phyloP scores from a whole-genome alignment of 73 alveolate genomes.

The Paramecium caudatum region DNA sequence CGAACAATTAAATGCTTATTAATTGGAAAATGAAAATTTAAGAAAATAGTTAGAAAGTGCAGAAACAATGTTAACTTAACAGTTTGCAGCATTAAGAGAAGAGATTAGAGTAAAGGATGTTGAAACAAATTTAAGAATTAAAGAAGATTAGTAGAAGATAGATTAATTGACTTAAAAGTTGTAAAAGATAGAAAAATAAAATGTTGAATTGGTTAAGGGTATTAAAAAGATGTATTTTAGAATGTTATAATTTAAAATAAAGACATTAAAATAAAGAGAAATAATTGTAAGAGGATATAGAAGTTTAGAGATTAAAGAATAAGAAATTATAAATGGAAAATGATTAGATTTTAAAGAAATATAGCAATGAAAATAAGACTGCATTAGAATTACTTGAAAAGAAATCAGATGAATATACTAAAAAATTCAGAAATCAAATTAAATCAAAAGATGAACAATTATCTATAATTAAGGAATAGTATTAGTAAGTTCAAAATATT shows the following conservation, averaged over 20 bases:
- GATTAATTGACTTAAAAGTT: slow-evolving; percentile 19
- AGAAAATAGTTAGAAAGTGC: slow-evolving; percentile 43
- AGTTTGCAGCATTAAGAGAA: slow-evolving; percentile 67
- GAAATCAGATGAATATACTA: slow-evolving; percentile 55
- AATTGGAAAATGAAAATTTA: slow-evolving; percentile 55
- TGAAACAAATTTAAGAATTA: neutral
- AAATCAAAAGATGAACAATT: slow-evolving; percentile 53
- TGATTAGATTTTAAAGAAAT: neutral
- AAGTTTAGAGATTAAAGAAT: slow-evolving; percentile 1
- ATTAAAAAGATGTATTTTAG: neutral
- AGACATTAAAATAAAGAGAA: slow-evolving; percentile 1
- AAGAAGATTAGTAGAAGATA: slow-evolving; percentile 47
- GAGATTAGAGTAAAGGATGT: slow-evolving; percentile 59
- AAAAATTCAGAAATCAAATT: slow-evolving; percentile 58
- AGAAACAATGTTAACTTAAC: slow-evolving; percentile 15
- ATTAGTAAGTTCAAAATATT: slow-evolving; percentile 53
- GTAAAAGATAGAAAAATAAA: slow-evolving; percentile 44
- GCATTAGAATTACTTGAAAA: slow-evolving; percentile 43
- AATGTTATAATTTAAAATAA: slow-evolving; percentile 27
- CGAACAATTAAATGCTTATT: slow-evolving; percentile 52
- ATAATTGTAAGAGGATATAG: slow-evolving; percentile 45
- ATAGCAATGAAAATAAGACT: slow-evolving; percentile 3
- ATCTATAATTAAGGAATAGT: slow-evolving; percentile 42
- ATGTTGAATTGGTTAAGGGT: slow-evolving; percentile 67
- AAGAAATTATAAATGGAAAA: slow-evolving; percentile 41